Evolutionary conservation across 345 rosid genomes (phyloP), one percentile per base, ranked within the genome.

Genomic region (Fremontodendron californicum): DNA sequence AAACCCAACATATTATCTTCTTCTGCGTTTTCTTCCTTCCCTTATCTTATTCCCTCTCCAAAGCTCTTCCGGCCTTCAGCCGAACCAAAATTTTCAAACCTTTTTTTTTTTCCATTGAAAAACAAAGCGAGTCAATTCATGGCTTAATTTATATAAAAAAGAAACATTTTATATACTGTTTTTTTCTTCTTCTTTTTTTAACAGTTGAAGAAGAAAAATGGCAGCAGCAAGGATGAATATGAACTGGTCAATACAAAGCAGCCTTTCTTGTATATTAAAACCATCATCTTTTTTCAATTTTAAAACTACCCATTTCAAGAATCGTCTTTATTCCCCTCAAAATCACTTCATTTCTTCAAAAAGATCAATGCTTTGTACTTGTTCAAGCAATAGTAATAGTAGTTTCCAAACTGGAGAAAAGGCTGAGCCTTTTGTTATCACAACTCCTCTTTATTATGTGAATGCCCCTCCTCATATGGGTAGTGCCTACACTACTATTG

Each of bases 391-490:
- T 48, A 77, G 71, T 52, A 79, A 74, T 0, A 84, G 12, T 62
- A 68, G 23, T 68, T 78, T 64, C 25, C 60, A 61, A 55, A 64
- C 75, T 57, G 77, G 66, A 8, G 85, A 82, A 13, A 74, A 84
- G 1, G 78, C 78, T 2, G 86, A 86, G 55, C 85, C 89, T 54
- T 93, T 90, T 82, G 92, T 95, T 78, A 88, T 95, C 76, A 89
- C 99, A 1, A 93, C 99, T 77, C 99, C 98, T 4, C 98, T 95
- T 85, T 95, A 91, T 85, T 95, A 95, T 84, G 98, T 95, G 4
- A 95, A 95, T 88, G 99, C 99, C 81, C 97, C 99, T 89, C 99
- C 99, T 23, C 99, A 93, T 74, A 95, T 95, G 99, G 99, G 99
- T 33, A 93, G 99, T 80, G 99, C 99, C 40, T 95, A 95, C 87